Evolutionary conservation across 2,329 filamentous ascomycete genomes (phyloP), one percentile per base, ranked within the genome.

Genomic region (Metarhizium guizhouense): DNA sequence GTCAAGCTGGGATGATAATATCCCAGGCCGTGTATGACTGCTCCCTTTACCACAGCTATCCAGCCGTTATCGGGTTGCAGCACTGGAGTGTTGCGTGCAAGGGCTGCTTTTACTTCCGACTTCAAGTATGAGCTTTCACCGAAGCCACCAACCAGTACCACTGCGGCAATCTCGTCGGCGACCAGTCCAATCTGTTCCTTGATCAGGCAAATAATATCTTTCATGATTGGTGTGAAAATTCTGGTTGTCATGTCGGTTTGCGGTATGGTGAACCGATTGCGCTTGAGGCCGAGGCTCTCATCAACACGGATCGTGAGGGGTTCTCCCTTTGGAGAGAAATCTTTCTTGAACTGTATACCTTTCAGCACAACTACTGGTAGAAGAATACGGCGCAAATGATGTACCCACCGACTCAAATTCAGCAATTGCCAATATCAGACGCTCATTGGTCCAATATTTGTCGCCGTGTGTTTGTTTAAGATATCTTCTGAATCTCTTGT

Each of bases 181-280:
- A 67, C 70, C 69, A 72, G 68, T 13, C 63, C 61, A 32, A 72
- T 67, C 54, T 72, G 70, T 51, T 72, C 74, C 43, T 72, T 69
- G 50, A 78, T 71, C 4, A 75, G 69, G 2, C 70, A 70, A 3
- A 71, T 64, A n/a, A 73, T 68, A 20, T 74, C 66, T 68, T 67
- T 80, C 69, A 61, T 74, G 61, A 72, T 71, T 5, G 70, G 70
- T 4, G 69, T 68, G 55, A 72, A 71, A 13, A 72, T 69, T 81
- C 62, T 74, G 79, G 68, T 86, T 80, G 63, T 90, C 86, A 70
- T 92, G 80, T 47, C 66, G 83, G 86, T 53, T 68, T 81, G 65
- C n/a, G 70, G 54, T 60, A 72, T 65, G 2, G 65, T 69, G 54
- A 59, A 64, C 34, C 59, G 62, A 32, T 70, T 67, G 45, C 68